These are phyloP conservation scores for Fomes fomentarius DNA, from an alignment of 1,284 basidiomycete species.

Conservation along the genomic window DNA sequence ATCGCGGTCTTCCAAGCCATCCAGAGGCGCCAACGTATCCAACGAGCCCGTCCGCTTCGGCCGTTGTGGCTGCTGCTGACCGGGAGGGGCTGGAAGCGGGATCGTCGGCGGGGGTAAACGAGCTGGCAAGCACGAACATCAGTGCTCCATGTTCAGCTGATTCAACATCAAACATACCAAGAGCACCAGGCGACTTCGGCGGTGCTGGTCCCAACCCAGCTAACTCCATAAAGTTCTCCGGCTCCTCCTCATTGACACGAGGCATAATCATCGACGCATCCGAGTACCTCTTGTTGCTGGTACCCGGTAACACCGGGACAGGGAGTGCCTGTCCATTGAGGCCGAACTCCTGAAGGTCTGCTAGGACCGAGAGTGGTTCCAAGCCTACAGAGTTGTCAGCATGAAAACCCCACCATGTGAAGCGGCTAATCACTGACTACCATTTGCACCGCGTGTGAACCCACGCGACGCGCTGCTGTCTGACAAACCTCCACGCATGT, in stretches of 20 bases:
- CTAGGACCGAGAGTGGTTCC: constrained; percentile 13
- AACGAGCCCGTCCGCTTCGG: background rate
- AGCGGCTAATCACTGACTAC: too few species aligned
- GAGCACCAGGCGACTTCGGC: background rate
- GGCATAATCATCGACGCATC: constrained; percentile 14
- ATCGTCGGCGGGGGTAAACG: constrained; percentile 6
- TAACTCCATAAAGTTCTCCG: background rate
- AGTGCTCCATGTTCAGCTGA: background rate
- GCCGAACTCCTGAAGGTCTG: constrained; percentile 21
- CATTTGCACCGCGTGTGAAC: constrained; percentile 13
- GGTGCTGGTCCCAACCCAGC: background rate
- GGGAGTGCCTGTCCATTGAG: constrained; percentile 8
- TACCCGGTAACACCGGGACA: background rate
- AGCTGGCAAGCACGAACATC: background rate
- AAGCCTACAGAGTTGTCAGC: constrained; percentile 2
- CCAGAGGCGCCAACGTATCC: background rate
- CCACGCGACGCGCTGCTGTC: constrained; percentile 21
- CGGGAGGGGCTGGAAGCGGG: constrained; percentile 10
- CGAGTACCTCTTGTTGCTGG: constrained; percentile 12
- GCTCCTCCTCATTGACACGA: constrained; percentile 12
- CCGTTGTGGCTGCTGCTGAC: background rate
- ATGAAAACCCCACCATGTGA: too few species aligned
- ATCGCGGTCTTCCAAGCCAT: background rate
- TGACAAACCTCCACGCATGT: constrained; percentile 29
- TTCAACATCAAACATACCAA: background rate